Base-by-base conservation (phyloP, 2,329 filamentous ascomycete species). In the Fusarium lateritium region DNA sequence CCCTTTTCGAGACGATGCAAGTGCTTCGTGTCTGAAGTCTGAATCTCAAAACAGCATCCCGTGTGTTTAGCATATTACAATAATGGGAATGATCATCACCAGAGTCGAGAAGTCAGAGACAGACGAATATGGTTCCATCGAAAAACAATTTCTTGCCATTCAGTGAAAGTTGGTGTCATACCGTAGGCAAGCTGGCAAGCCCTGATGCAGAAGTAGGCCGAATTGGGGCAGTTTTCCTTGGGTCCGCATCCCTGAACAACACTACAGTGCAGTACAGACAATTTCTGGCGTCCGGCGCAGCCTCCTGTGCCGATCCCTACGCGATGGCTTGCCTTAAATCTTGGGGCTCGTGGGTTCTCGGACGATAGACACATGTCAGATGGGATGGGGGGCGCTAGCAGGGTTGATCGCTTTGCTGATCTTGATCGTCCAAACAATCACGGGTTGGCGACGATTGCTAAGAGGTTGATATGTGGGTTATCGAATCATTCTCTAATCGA, bases 341-440 rank as follows among this genome's bases (percentile, higher is more conserved):
- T 65, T 67, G 59, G 67, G 66, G 56, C 63, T 67, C 63, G 69
- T 73, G 65, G 68, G 66, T 72, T 73, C 62, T 73, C 70, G 68
- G 58, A 65, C 68, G 68, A 75, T 67, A 69, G 52, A 54, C 70
- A 75, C 71, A 74, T 74, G 68, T 54, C 70, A 75, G 73, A 74
- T 72, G 62, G 46, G 49, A 62, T 63, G 64, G 63, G 60, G 68
- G 66, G 57, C 62, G 61, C 71, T 73, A 74, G 71, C 71, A 74
- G 62, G 73, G 73, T 45, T 64, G 13, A 38, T 19, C 40, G 34
- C 61, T 45, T 62, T 31, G 73, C 51, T 75, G 73, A 75, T 75
- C 73, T 73, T 64, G 69, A 75, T 75, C 67, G 61, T 24, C 63
- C 62, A 64, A 68, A 49, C 38, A 31, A 42, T 34, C 45, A 46